These are phyloP conservation scores for Fomes fomentarius DNA, from an alignment of 1,284 basidiomycete genomes.

Conservation along the genomic window DNA sequence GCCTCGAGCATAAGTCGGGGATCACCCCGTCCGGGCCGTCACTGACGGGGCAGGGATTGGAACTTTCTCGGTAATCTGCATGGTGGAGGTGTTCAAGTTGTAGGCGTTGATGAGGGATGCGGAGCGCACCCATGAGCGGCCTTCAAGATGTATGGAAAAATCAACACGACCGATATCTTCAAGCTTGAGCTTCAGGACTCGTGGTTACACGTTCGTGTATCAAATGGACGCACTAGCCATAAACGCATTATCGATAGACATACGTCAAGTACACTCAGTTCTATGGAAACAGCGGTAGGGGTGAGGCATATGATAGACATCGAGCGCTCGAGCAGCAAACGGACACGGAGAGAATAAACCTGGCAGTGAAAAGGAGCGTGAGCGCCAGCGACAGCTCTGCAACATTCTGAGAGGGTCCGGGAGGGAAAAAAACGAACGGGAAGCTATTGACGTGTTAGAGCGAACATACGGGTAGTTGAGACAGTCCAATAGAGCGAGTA, in stretches of 20 bases:
- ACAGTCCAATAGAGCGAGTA: slow-evolving; percentile 5
- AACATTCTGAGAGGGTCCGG: background rate
- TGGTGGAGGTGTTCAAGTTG: background rate
- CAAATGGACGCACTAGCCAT: background rate
- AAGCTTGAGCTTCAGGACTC: background rate
- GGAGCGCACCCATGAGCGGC: background rate
- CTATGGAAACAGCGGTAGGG: slow-evolving; percentile 12
- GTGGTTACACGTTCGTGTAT: too few relatives aligned
- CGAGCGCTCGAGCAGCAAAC: background rate
- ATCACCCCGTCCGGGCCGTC: slow-evolving; percentile 47
- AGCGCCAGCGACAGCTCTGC: background rate
- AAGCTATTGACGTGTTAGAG: background rate
- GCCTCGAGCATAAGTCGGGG: slow-evolving; percentile 43
- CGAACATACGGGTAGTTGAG: slow-evolving; percentile 5
- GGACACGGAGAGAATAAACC: background rate
- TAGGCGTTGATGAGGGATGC: background rate
- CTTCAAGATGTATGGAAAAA: background rate
- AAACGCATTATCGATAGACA: slow-evolving; percentile 5
- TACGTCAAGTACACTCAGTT: slow-evolving; percentile 15
- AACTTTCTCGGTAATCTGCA: slow-evolving; percentile 34
- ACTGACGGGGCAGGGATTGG: slow-evolving; percentile 25
- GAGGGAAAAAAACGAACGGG: background rate
- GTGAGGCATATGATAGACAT: slow-evolving; percentile 1
- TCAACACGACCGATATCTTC: background rate
- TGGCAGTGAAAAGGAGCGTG: background rate